Evolutionary conservation across 495 filamentous ascomycete species (phyloP).

Genomic region (Penicillium macrosclerotiorum): DNA sequence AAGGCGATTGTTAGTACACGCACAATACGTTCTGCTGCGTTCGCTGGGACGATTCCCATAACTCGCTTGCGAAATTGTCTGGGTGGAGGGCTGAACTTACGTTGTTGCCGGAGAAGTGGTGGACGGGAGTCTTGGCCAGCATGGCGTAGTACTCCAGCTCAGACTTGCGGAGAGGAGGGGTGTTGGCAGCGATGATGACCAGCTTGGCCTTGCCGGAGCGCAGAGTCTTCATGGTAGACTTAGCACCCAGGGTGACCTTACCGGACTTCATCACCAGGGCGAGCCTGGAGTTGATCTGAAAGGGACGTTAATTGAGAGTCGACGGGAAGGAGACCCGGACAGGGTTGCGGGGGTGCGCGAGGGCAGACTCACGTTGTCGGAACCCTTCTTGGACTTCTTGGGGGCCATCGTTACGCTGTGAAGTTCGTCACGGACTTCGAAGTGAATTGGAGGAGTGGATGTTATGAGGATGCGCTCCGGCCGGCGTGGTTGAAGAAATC

Average conservation of each 20-base stretch:
- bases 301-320: slow-evolving; percentile 4
- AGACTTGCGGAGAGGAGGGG: slow-evolving; percentile 87
- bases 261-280: slow-evolving; percentile 96
- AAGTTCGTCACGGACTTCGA: slow-evolving; percentile 27
- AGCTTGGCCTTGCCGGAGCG: slow-evolving; percentile 64
- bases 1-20: slow-evolving; percentile 32
- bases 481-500: slow-evolving; percentile 23
- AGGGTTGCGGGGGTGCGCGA: background rate
- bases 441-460: slow-evolving; percentile 12
- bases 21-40: too few relatives aligned
- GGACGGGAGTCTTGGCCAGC: slow-evolving; percentile 88
- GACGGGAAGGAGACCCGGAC: background rate
- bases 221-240: slow-evolving; percentile 92
- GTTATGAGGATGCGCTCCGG: slow-evolving; percentile 41
- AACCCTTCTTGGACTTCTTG: slow-evolving; percentile 91
- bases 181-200: slow-evolving; percentile 83
- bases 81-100: slow-evolving; percentile 59
- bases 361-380: slow-evolving; percentile 57
- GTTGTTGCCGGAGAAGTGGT: slow-evolving; percentile 97
- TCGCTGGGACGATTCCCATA: slow-evolving; percentile 52
- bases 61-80: background rate
- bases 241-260: slow-evolving; percentile 88
- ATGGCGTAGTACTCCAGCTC: slow-evolving; percentile 92
- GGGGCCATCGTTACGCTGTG: slow-evolving; percentile 72
- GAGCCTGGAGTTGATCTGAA: slow-evolving; percentile 73